A percentile compares a stretch with the other conserved stretches of the same genome.
Conservation (phyloP, 495 filamentous ascomycete species). For the Neurospora africana region DNA sequence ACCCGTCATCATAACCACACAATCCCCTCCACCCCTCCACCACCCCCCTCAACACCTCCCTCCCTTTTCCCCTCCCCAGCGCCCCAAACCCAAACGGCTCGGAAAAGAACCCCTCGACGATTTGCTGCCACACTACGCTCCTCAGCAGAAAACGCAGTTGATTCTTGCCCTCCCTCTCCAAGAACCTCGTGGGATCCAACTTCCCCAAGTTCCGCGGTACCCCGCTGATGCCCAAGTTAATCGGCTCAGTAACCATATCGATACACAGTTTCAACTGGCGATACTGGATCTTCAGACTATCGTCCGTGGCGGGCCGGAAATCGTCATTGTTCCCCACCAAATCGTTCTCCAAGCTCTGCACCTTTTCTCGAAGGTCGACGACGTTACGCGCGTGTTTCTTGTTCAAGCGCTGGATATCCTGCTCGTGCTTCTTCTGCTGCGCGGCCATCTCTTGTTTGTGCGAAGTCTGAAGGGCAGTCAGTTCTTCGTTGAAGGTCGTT, state of each 20-base stretch:
- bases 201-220: not conserved
- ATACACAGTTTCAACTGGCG: slow-evolving; percentile 15
- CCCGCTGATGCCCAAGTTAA: slow-evolving; percentile 6
- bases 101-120: slow-evolving; percentile 23
- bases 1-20: slow-evolving; percentile 1
- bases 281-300: slow-evolving; percentile 19
- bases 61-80: slow-evolving; percentile 8
- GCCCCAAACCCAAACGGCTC: slow-evolving; percentile 22
- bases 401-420: not conserved
- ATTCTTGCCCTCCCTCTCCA: slow-evolving; percentile 7
- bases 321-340: slow-evolving; percentile 21
- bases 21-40: slow-evolving; percentile 5
- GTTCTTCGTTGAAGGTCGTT: not conserved
- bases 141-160: slow-evolving; percentile 14
- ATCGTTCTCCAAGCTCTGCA: slow-evolving; percentile 12
- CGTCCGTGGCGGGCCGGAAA: slow-evolving; percentile 21
- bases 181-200: slow-evolving; percentile 12
- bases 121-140: slow-evolving; percentile 15
- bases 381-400: slow-evolving; percentile 1
- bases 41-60: not conserved
- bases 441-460: not conserved
- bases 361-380: not conserved
- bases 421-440: not conserved
- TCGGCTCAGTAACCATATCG: slow-evolving; percentile 9
- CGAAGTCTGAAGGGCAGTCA: rapidly evolving